phyloP scores from a whole-genome alignment of 306 rosid genomes.

The Malus domestica region DNA sequence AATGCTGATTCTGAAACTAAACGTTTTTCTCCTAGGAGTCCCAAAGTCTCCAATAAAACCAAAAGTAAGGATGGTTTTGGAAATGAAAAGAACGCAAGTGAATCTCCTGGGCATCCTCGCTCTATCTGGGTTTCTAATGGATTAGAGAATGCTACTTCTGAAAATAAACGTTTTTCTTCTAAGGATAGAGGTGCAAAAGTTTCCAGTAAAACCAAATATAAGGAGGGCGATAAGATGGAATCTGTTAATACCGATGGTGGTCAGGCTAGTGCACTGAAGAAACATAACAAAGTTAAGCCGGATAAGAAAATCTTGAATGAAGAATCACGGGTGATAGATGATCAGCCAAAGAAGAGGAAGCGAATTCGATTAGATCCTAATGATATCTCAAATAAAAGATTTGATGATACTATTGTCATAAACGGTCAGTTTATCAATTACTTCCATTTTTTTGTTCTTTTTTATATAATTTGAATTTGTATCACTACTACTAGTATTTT shows the following conservation, averaged over 20 bases:
- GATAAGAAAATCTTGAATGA: slow-evolving; percentile 27
- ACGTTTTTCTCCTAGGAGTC: slow-evolving; percentile 23
- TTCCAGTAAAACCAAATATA: slow-evolving; percentile 6
- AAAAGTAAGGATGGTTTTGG: not conserved
- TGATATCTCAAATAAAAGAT: slow-evolving; percentile 81
- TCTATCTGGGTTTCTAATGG: slow-evolving; percentile 34
- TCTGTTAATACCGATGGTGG: slow-evolving; percentile 8
- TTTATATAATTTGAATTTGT: not conserved
- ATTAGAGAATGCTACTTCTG: slow-evolving; percentile 15
- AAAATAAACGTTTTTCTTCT: slow-evolving; percentile 21
- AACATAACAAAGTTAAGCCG: slow-evolving; percentile 15
- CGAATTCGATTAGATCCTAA: slow-evolving; percentile 59
- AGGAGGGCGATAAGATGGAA: slow-evolving; percentile 18
- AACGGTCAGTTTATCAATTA: slow-evolving; percentile 37
- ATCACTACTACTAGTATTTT: too few relatives aligned
- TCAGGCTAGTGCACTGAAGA: slow-evolving; percentile 28
- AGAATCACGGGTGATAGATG: slow-evolving; percentile 29
- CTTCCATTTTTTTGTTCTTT: not conserved
- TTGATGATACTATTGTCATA: slow-evolving; percentile 43
- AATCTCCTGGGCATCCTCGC: slow-evolving; percentile 9
- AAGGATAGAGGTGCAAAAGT: slow-evolving; percentile 12
- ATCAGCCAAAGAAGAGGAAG: slow-evolving; percentile 57
- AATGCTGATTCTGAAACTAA: slow-evolving; percentile 22
- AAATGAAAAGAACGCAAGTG: not conserved
- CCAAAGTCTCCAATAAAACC: slow-evolving; percentile 9